Conservation (phyloP, 2,329 filamentous ascomycete species). For the Sporothrix variecibatus region DNA sequence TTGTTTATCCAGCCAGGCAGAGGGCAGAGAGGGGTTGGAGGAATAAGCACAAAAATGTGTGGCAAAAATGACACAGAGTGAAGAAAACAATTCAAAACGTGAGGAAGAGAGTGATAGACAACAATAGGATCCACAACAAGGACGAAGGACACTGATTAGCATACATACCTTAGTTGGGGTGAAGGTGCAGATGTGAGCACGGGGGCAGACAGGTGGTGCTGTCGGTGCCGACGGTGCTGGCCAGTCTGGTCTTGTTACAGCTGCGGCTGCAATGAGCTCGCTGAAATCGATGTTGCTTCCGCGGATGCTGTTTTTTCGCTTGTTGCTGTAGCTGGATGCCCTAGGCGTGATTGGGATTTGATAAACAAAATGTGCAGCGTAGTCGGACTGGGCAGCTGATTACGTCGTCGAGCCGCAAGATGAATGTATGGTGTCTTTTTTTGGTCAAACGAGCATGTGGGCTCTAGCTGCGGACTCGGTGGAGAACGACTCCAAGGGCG, state of each 20-base stretch:
- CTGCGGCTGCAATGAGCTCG: background rate
- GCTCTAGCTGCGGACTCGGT: background rate
- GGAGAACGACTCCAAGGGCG: background rate
- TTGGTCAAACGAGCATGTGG: background rate
- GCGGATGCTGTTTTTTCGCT: background rate
- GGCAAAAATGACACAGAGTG: background rate
- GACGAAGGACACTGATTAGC: background rate
- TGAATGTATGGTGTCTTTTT: background rate
- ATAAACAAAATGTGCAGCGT: background rate
- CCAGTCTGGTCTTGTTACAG: background rate
- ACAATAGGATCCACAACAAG: background rate
- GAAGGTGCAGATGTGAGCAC: background rate
- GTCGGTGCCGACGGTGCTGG: background rate
- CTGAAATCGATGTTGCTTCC: background rate
- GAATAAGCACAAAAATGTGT: background rate
- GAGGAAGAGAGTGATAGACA: background rate
- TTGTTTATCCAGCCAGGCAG: conserved; percentile 21
- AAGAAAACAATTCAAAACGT: background rate
- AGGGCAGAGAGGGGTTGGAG: background rate
- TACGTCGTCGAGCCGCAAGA: conserved; percentile 18
- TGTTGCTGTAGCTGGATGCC: background rate
- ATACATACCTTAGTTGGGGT: background rate
- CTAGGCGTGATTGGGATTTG: background rate
- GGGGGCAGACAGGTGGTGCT: background rate
- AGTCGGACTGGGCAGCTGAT: background rate